These are phyloP conservation scores for Podila minutissima DNA, from an alignment of 192 early-diverging fungal genomes.

Conservation along the genomic window DNA sequence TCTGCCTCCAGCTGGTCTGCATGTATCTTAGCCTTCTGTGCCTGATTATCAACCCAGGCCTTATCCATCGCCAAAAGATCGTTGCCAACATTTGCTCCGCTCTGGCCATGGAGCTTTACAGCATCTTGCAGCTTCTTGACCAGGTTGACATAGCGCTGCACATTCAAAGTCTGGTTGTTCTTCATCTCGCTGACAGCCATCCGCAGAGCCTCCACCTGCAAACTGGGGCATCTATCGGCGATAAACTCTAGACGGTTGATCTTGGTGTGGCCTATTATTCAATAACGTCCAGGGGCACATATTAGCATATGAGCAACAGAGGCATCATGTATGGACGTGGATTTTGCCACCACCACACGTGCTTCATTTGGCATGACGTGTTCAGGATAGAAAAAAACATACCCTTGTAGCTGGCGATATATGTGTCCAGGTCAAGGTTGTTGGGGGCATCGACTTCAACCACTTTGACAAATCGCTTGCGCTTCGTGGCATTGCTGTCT, in stretches of 20 bases:
- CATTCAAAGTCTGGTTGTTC: constrained; percentile 55
- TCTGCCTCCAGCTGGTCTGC: constrained; percentile 77
- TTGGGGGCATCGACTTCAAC: constrained; percentile 56
- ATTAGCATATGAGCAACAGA: not conserved
- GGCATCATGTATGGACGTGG: not conserved
- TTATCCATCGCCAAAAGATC: constrained; percentile 54
- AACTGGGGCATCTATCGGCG: constrained; percentile 72
- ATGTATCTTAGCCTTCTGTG: constrained; percentile 53
- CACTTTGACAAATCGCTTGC: constrained; percentile 55
- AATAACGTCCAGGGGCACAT: not conserved
- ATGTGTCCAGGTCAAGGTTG: constrained; percentile 70
- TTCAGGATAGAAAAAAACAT: constrained; percentile 10
- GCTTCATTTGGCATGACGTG: not conserved
- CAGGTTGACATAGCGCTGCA: constrained; percentile 59
- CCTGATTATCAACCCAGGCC: constrained; percentile 61
- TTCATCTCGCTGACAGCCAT: constrained; percentile 69
- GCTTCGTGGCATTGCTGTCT: constrained; percentile 45
- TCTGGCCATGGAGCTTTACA: constrained; percentile 40
- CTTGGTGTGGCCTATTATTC: constrained; percentile 67
- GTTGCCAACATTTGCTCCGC: constrained; percentile 24
- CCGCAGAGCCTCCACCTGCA: constrained; percentile 72
- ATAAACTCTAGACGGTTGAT: constrained; percentile 80
- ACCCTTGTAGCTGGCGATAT: constrained; percentile 76
- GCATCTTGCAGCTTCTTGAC: constrained; percentile 66
- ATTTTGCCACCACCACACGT: not conserved